Base-by-base conservation (phyloP, 2,329 filamentous ascomycete species). In the Cladophialophora yegresii region DNA sequence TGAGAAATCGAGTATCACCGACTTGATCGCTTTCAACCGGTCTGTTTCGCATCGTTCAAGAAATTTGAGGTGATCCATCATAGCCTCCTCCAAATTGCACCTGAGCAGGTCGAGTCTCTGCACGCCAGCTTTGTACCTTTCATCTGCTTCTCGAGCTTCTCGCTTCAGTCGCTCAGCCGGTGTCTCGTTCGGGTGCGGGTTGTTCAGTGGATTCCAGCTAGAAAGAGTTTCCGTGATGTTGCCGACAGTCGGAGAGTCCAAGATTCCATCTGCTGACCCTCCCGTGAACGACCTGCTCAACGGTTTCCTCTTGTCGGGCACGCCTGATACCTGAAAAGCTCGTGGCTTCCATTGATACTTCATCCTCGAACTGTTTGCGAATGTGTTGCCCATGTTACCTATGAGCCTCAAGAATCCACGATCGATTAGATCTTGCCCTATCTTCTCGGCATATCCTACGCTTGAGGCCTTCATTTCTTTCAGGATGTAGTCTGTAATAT, bases 41-140 rank as follows among this genome's bases (percentile, higher is more conserved):
- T 99, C 96, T 66, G 98, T 82, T 78, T 99, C 95, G 77, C 95
- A 99, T 67, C 93, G 91, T 81, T 99, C 95, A 78, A 99, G 91
- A 78, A 97, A 99, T 75, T 89, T 92, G 70, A 99, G 84, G 75
- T 98, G 93, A 55, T 93, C 84, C 69, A 96, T 87, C 76, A 99
- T 97, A 62, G 92, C 89, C 77, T 99, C 92, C 78, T 99, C 95
- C n/a, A 99, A 83, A 62, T 91, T 92, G 80, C 95, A 98, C 49
- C 95, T 88, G 74, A 98, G 84, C 71, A 91, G 87, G 75, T 99
- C 95, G 43, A 99, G 85, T 78, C 91, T 93, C 73, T 86, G 87
- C 45, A 99, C 90, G 8, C 87, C 87, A 16, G 85, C 84, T 80
- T 97, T 97, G 83, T 99, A 99, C 74, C 90, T 90, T 70, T 97